These are phyloP conservation scores for Tieghemostelium lacteum DNA, from an alignment of 78 protist genomes.

Conservation along the genomic window DNA sequence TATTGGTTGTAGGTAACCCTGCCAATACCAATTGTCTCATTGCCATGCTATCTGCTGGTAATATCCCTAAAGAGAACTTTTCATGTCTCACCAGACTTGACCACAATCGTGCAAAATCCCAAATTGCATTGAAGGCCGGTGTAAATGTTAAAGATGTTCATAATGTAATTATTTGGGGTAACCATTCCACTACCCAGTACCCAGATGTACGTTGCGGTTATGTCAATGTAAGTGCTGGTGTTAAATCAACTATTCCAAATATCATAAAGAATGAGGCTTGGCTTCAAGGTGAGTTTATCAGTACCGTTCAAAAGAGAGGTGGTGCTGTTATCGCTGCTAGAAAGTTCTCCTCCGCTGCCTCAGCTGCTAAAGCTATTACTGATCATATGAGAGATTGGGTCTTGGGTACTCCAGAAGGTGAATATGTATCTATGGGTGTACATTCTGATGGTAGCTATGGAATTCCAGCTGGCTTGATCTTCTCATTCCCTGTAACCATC, in stretches of 20 bases:
- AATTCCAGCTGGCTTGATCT: slow-evolving; percentile 63
- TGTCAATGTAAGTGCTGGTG: slow-evolving; percentile 39
- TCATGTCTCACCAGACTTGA: slow-evolving; percentile 96
- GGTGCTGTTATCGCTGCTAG: slow-evolving; percentile 91
- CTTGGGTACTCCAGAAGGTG: slow-evolving; percentile 80
- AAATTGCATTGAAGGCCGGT: slow-evolving; percentile 60
- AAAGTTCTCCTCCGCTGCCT: slow-evolving; percentile 89
- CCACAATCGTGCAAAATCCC: slow-evolving; percentile 90
- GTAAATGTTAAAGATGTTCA: slow-evolving; percentile 62
- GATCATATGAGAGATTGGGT: slow-evolving; percentile 85
- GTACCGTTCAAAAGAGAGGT: slow-evolving; percentile 94
- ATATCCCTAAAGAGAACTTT: slow-evolving; percentile 91
- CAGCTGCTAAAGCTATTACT: slow-evolving; percentile 91
- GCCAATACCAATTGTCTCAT: slow-evolving; percentile 97
- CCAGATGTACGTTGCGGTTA: slow-evolving; percentile 84
- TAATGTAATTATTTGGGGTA: slow-evolving; percentile 95
- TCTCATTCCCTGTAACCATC: slow-evolving; percentile 83
- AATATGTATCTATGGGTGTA: slow-evolving; percentile 85
- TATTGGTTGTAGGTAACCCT: slow-evolving; percentile 98
- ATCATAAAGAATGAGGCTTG: slow-evolving; percentile 69
- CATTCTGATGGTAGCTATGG: slow-evolving; percentile 78
- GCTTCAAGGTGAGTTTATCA: slow-evolving; percentile 80
- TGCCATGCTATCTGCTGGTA: slow-evolving; percentile 71
- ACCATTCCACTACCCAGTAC: slow-evolving; percentile 89
- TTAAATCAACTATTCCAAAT: slow-evolving; percentile 30